These are phyloP conservation scores for Melanomma pulvis-pyrius DNA, from an alignment of 495 filamentous ascomycete genomes.

Conservation along the genomic window DNA sequence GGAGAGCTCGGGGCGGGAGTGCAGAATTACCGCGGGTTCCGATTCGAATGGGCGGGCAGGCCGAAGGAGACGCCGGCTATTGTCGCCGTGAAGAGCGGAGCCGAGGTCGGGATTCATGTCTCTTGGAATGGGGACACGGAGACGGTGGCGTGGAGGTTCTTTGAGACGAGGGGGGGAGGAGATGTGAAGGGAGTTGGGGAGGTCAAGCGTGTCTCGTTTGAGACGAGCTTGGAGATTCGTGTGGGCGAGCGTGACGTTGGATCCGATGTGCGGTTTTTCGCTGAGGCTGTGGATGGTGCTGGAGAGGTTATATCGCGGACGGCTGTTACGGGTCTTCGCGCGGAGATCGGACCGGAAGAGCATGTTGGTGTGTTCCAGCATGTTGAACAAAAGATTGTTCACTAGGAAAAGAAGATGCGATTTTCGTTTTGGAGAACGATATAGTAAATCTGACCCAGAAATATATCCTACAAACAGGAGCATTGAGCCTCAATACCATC, in stretches of 20 bases:
- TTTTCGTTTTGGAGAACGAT: too few relatives aligned
- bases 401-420: too few relatives aligned
- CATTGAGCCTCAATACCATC: too few relatives aligned
- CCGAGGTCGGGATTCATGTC: constrained; percentile 2
- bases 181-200: constrained; percentile 20
- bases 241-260: constrained; percentile 22
- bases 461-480: too few relatives aligned
- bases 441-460: too few relatives aligned
- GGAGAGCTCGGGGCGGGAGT: neutral
- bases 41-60: neutral
- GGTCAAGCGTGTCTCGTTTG: constrained; percentile 34
- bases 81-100: neutral
- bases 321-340: too few relatives aligned
- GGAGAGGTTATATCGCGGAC: too few relatives aligned
- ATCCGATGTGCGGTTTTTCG: constrained; percentile 31
- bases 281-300: constrained; percentile 40
- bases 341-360: too few relatives aligned
- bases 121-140: constrained; percentile 32
- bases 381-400: too few relatives aligned
- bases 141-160: constrained; percentile 14
- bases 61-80: constrained; percentile 4
- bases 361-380: too few relatives aligned
- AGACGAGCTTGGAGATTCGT: too few relatives aligned
- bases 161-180: constrained; percentile 15
- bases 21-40: constrained; percentile 17